Evolutionary conservation across 352 stramenopile genomes (phyloP).

Genomic region (Phytophthora kernoviae): DNA sequence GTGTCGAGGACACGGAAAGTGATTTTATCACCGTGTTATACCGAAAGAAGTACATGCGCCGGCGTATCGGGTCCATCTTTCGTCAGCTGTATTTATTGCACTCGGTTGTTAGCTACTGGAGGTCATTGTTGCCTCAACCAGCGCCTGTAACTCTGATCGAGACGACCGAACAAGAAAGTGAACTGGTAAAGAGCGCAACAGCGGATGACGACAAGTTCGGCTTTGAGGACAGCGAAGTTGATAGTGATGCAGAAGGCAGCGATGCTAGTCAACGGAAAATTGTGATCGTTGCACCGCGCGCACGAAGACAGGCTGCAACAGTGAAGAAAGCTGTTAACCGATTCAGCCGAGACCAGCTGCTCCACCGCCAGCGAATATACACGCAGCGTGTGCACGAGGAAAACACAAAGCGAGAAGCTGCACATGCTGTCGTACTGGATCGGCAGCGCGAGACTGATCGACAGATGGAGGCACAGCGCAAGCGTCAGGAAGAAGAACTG

Average conservation of each 20-base stretch:
- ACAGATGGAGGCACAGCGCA: slow-evolving; percentile 26
- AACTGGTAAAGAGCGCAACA: background rate
- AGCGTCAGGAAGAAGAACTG: slow-evolving; percentile 36
- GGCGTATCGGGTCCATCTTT: slow-evolving; percentile 40
- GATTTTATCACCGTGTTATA: slow-evolving; percentile 63
- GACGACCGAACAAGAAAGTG: slow-evolving; percentile 2
- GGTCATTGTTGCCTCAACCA: slow-evolving; percentile 25
- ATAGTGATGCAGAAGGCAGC: background rate
- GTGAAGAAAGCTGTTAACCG: slow-evolving; percentile 11
- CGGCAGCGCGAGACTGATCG: slow-evolving; percentile 34
- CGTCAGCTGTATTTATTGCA: slow-evolving; percentile 31
- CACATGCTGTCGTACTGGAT: slow-evolving; percentile 21
- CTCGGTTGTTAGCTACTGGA: slow-evolving; percentile 45
- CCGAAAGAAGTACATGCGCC: slow-evolving; percentile 62
- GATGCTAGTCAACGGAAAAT: slow-evolving; percentile 5
- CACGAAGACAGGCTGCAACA: slow-evolving; percentile 4
- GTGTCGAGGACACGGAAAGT: slow-evolving; percentile 57
- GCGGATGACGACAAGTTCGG: background rate
- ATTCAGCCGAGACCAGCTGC: slow-evolving; percentile 34
- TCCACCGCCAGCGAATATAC: slow-evolving; percentile 45
- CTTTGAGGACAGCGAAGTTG: background rate
- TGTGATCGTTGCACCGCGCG: slow-evolving; percentile 23
- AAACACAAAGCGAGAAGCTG: slow-evolving; percentile 42
- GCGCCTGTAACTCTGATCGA: background rate
- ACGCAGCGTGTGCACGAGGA: slow-evolving; percentile 44